Conservation (phyloP, 495 filamentous ascomycete genomes). For the Penicillium chermesinum region DNA sequence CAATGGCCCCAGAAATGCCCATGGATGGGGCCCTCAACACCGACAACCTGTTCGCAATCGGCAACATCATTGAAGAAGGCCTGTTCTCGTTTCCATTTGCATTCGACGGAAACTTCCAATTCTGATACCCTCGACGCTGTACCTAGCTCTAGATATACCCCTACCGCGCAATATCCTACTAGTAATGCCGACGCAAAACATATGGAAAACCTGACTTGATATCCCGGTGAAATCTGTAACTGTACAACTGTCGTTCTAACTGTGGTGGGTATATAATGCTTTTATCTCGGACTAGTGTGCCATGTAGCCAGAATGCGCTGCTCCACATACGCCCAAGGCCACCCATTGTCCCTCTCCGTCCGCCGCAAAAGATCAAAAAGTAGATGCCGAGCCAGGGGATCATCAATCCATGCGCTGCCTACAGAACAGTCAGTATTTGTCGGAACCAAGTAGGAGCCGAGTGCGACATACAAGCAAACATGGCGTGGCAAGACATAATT, state of each 20-base stretch:
- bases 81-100: conserved; percentile 31
- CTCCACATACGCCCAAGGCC: conserved; percentile 28
- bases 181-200: no score
- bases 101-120: conserved; percentile 21
- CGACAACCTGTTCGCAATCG: conserved; percentile 30
- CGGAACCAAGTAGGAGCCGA: background rate
- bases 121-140: conserved; percentile 2
- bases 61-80: conserved; percentile 35
- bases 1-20: conserved; percentile 19
- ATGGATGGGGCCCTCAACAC: conserved; percentile 17
- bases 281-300: conserved; percentile 9
- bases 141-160: background rate
- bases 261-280: conserved; percentile 8
- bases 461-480: conserved; percentile 31
- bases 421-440: background rate
- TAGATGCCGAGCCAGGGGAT: conserved; percentile 17
- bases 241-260: no score
- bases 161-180: no score
- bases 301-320: conserved; percentile 19
- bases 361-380: conserved; percentile 25
- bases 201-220: no score
- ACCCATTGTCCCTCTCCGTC: conserved; percentile 24
- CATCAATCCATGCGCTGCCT: conserved; percentile 35
- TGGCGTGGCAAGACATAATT: conserved; percentile 38
- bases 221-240: no score